A percentile compares a stretch with the other conserved stretches of the same genome.
phyloP scores from a whole-genome alignment of 2,329 filamentous ascomycete genomes.

The Alternaria arborescens region DNA sequence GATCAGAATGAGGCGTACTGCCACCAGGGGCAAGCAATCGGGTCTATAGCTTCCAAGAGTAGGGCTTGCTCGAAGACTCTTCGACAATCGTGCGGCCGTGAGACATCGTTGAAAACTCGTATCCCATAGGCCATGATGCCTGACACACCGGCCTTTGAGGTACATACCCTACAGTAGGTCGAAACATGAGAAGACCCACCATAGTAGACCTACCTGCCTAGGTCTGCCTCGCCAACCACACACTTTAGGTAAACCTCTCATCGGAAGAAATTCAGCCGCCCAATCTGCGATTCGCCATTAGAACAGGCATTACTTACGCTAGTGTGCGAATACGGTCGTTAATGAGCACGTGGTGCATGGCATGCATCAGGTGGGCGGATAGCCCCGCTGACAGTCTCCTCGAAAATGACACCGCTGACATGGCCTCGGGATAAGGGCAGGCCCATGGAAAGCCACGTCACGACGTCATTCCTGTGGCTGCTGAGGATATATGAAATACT shows the following conservation, averaged over 20 bases:
- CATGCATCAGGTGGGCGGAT: constrained; percentile 16
- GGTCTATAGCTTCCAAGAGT: not conserved
- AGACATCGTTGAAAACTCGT: not conserved
- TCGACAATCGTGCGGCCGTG: not conserved
- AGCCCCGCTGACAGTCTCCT: constrained; percentile 18
- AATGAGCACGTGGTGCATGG: constrained; percentile 14
- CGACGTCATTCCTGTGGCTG: constrained; percentile 4
- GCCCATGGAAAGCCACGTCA: constrained; percentile 1
- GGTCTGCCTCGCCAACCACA: not conserved
- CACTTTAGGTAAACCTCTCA: not conserved
- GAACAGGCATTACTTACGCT: constrained; percentile 1
- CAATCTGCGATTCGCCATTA: constrained; percentile 2
- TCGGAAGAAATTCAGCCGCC: not conserved
- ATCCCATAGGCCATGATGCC: constrained; percentile 5
- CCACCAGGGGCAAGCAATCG: not conserved
- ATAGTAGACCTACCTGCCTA: not conserved
- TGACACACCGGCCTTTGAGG: not conserved
- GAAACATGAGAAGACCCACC: not conserved
- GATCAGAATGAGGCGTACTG: constrained; percentile 5
- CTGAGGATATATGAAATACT: not conserved
- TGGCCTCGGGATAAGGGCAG: constrained; percentile 15
- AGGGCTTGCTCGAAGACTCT: not conserved
- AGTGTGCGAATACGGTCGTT: constrained; percentile 5
- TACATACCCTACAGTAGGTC: not conserved
- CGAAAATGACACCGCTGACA: constrained; percentile 19